Base-by-base conservation (phyloP, 352 stramenopile species). In the Thalassiosira oceanica region DNA sequence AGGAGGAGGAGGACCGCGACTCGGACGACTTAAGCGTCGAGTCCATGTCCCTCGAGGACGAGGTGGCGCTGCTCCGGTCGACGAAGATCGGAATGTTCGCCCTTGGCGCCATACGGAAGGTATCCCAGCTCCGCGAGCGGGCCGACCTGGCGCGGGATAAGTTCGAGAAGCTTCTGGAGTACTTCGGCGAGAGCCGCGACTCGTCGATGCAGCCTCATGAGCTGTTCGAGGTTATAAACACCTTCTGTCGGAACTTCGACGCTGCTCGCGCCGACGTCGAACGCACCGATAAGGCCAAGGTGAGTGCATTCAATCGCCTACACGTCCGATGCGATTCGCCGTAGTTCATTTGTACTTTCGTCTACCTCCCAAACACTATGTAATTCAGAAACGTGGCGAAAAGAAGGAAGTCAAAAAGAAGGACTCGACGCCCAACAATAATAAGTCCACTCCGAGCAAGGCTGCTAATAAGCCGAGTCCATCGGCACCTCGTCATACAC, bases 121-220 rank as follows among this genome's bases (percentile, higher is more conserved):
- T 91, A 21, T 88, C 83, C 24, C 50, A 74, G 26, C 61, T 88
- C 20, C 74, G 80, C 10, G 80, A 90, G 10, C 78, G 89, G 51
- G 80, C 89, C 8, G 78, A 91, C 26, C 70, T 39, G 46, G 85
- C 74, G 3, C 82, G 68, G 29, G 56, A 54, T 16, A 90, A 90
- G 45, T 93, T 90, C 53, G 20, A 44, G 3, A 39, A 57, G 6
- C 64, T 91, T 0, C 51, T 91, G 1, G 75, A 90, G 44, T 94
- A 94, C 56, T 92, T 94, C 69, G 86, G 88, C 11, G 83, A 92
- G 57, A 78, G 91, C 61, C 50, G 72, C 3, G 72, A 74, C 27
- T 78, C 64, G 2, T 84, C 78, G 2, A 84, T 87, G 65, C 73
- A 86, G 20, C 84, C 84, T 4, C 78, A 92, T 29, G 79, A 92